These are phyloP conservation scores for Gracilaria vermiculophylla DNA, from an alignment of 23 red algal genomes.

Conservation along the genomic window DNA sequence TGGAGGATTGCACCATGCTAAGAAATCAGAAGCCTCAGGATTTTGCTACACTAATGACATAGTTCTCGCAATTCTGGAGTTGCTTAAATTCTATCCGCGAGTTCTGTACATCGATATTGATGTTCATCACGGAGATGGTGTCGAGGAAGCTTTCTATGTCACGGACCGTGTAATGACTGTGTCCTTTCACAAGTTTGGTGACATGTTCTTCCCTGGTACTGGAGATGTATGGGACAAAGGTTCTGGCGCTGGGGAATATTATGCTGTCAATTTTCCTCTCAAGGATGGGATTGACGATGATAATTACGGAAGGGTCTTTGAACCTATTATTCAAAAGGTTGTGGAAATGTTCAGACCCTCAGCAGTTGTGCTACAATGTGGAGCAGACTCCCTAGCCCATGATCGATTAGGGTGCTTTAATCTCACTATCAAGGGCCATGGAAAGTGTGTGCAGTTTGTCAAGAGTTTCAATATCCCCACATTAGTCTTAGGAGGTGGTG, in stretches of 20 bases:
- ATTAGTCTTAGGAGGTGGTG: constrained; percentile 93
- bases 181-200: constrained; percentile 99
- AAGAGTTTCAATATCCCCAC: constrained; percentile 84
- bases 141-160: constrained; percentile 99
- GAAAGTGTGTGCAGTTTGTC: constrained; percentile 84
- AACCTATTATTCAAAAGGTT: constrained; percentile 84
- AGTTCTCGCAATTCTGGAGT: constrained; percentile 95
- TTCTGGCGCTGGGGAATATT: constrained; percentile 86
- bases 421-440: constrained; percentile 93
- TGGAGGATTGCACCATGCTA: constrained; percentile 96
- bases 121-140: constrained; percentile 98
- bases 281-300: constrained; percentile 98
- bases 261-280: constrained; percentile 97
- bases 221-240: constrained; percentile 98
- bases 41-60: constrained; percentile 99
- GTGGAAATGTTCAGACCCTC: constrained; percentile 95
- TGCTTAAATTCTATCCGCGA: constrained; percentile 87
- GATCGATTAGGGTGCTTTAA: constrained; percentile 99
- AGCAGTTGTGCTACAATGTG: constrained; percentile 95
- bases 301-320: constrained; percentile 76
- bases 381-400: constrained; percentile 92
- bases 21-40: constrained; percentile 95
- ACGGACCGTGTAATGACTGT: constrained; percentile 99
- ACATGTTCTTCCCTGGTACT: constrained; percentile 97
- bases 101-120: constrained; percentile 99